A percentile compares a stretch with the other conserved stretches of the same genome.
These are phyloP conservation scores for Umbilicus rupestris DNA, from an alignment of 164 flowering plant genomes.

Conservation along the genomic window DNA sequence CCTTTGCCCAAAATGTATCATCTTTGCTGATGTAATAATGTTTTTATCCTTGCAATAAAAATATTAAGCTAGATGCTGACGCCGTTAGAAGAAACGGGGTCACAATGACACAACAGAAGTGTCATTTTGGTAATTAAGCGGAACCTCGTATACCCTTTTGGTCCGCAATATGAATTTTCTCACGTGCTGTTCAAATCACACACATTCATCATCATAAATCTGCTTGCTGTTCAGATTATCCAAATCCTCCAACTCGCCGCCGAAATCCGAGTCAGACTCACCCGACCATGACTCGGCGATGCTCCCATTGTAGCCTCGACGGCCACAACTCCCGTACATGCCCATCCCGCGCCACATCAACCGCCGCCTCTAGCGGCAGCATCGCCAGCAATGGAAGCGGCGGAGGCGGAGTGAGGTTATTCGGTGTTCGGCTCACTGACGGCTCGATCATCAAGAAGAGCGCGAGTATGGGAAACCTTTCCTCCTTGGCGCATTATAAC, in stretches of 20 bases:
- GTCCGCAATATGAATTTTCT: no score
- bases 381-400: slow-evolving; percentile 15
- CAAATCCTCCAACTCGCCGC: background rate
- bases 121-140: no score
- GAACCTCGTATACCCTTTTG: no score
- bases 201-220: background rate
- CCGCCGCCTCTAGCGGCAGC: background rate
- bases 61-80: background rate
- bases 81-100: no score
- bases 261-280: background rate
- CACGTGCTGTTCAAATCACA: no score
- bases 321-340: slow-evolving; percentile 93
- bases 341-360: slow-evolving; percentile 28
- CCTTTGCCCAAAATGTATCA: no score
- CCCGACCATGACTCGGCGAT: slow-evolving; percentile 62
- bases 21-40: background rate
- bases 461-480: slow-evolving; percentile 80
- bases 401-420: slow-evolving; percentile 47
- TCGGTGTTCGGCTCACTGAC: slow-evolving; percentile 80
- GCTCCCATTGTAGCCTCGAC: slow-evolving; percentile 87
- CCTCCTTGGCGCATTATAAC: slow-evolving; percentile 38
- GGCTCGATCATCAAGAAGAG: slow-evolving; percentile 83
- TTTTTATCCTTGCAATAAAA: background rate
- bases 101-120: no score
- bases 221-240: background rate